phyloP scores from a whole-genome alignment of 225 moss, liverwort and hornwort species.

The Asterella californica region DNA sequence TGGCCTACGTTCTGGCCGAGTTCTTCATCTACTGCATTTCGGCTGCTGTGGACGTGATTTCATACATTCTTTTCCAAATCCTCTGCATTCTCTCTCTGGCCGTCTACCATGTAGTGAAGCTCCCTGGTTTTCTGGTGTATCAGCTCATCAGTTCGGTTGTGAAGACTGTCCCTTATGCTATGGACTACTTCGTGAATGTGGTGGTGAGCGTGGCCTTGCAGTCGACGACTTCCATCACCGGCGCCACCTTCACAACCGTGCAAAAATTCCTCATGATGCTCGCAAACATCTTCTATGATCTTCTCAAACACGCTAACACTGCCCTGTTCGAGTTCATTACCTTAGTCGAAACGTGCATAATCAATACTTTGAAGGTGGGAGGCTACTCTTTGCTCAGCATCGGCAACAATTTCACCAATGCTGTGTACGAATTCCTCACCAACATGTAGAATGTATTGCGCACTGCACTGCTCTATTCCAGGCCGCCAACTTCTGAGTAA shows the following conservation, averaged over 20 bases:
- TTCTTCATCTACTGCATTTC: conserved; percentile 29
- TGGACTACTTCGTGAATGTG: conserved; percentile 29
- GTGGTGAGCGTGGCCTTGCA: conserved; percentile 25
- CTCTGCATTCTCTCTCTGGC: conserved; percentile 25
- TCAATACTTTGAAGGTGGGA: conserved; percentile 24
- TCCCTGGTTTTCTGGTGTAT: conserved; percentile 19
- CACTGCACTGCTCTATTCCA: not conserved
- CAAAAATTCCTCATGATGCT: conserved; percentile 22
- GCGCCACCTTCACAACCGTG: conserved; percentile 13
- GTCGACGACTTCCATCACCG: conserved; percentile 9
- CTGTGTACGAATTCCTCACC: conserved; percentile 30
- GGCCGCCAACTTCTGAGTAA: no score
- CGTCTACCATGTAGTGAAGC: conserved; percentile 24
- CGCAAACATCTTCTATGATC: conserved; percentile 23
- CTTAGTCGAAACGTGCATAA: conserved; percentile 21
- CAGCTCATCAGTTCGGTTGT: conserved; percentile 21
- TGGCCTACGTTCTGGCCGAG: conserved; percentile 29
- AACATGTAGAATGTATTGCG: conserved; percentile 16
- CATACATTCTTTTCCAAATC: conserved; percentile 27
- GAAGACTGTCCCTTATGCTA: conserved; percentile 17
- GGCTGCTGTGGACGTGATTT: conserved; percentile 28
- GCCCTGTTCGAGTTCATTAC: conserved; percentile 25
- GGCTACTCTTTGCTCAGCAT: conserved; percentile 34
- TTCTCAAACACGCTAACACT: conserved; percentile 22
- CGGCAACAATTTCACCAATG: conserved; percentile 34